phyloP scores from a whole-genome alignment of 129 eudicot genomes.

The Centrapalus pauciflorus region DNA sequence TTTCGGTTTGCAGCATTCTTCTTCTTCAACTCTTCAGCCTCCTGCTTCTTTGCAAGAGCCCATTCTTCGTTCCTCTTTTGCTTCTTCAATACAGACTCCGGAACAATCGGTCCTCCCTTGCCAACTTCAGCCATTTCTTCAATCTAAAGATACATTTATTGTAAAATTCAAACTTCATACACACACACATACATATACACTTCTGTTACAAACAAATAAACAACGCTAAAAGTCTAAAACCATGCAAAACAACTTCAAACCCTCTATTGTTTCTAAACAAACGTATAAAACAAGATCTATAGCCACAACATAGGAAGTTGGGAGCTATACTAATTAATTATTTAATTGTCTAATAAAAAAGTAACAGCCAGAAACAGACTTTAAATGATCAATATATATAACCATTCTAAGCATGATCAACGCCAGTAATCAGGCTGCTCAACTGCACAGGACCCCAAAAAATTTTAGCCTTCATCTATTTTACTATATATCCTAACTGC shows the following conservation, averaged over 20 bases:
- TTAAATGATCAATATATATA: no score
- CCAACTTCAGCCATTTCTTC: slow-evolving; percentile 59
- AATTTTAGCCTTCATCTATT: no score
- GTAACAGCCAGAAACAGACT: background rate
- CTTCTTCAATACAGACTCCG: slow-evolving; percentile 86
- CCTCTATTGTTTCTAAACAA: background rate
- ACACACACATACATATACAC: no score
- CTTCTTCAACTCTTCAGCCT: slow-evolving; percentile 45
- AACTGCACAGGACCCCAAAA: no score
- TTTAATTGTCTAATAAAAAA: no score
- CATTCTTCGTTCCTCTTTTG: slow-evolving; percentile 83
- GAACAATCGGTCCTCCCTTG: slow-evolving; percentile 46
- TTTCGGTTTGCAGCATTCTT: slow-evolving; percentile 67
- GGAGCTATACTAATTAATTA: background rate
- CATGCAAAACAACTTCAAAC: background rate
- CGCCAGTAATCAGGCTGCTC: no score
- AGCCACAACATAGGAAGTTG: no score
- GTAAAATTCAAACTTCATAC: background rate
- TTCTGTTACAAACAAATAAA: background rate
- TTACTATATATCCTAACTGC: no score
- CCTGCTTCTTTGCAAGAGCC: slow-evolving; percentile 69
- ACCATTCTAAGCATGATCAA: no score
- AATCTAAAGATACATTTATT: background rate
- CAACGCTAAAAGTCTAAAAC: background rate
- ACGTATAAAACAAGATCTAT: background rate